These are phyloP conservation scores for Hordeum pubiflorum DNA, from an alignment of 202 grass and related monocot genomes.

Conservation along the genomic window DNA sequence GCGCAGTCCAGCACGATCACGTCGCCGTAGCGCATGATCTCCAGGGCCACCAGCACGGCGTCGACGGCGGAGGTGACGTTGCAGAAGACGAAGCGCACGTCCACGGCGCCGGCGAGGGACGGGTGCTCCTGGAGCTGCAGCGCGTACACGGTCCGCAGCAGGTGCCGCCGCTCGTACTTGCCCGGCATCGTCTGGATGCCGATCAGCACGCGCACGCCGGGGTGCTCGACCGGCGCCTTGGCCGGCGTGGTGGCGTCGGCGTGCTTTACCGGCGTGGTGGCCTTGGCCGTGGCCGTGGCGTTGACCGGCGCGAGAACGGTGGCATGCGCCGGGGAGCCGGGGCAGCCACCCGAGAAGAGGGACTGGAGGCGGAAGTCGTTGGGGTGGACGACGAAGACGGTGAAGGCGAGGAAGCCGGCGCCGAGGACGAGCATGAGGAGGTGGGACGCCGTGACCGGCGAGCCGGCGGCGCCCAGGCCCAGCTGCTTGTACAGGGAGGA, in stretches of 20 bases:
- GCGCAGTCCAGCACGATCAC: constrained; percentile 53
- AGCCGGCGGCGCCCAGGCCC: constrained; percentile 21
- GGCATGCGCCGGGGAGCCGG: not conserved
- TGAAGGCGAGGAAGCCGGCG: constrained; percentile 35
- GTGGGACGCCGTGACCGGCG: constrained; percentile 22
- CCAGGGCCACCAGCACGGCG: constrained; percentile 41
- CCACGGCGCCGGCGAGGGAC: constrained; percentile 21
- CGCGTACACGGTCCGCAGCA: constrained; percentile 44
- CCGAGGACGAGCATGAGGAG: constrained; percentile 32
- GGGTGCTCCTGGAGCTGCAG: constrained; percentile 36
- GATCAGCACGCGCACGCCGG: constrained; percentile 40
- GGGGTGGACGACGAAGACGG: constrained; percentile 48
- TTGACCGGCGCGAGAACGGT: not conserved
- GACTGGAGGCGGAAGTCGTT: constrained; percentile 44
- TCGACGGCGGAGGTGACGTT: constrained; percentile 49
- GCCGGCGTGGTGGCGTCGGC: not conserved
- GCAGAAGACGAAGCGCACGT: constrained; percentile 71
- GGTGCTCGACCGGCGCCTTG: not conserved
- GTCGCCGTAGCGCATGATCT: constrained; percentile 39
- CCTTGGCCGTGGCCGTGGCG: not conserved
- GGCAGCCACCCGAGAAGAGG: constrained; percentile 18
- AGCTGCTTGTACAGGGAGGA: constrained; percentile 27
- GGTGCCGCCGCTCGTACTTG: constrained; percentile 47
- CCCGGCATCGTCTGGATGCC: constrained; percentile 51
- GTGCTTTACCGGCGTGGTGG: too few species aligned